Evolutionary conservation across 169 alveolate species (phyloP).

Genomic region (Plasmodium gonderi): DNA sequence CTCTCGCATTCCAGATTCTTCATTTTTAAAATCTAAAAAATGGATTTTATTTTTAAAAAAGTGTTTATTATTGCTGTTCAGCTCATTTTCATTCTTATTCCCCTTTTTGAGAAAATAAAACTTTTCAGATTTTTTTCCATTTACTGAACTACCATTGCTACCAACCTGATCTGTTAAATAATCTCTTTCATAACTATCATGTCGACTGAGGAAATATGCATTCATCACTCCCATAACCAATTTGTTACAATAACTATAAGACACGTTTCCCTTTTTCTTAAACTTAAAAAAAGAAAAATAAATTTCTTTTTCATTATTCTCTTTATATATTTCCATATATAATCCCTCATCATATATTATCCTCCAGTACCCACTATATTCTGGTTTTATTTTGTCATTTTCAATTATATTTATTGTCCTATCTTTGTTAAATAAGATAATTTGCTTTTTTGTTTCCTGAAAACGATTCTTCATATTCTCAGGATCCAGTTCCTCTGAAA

Average conservation of each 20-base stretch:
- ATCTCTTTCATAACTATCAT: not conserved
- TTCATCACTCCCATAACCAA: constrained; percentile 46
- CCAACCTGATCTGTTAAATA: not conserved
- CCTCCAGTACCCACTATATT: constrained; percentile 68
- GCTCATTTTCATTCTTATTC: not conserved
- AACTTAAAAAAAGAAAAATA: constrained; percentile 70
- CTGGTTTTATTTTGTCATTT: not conserved
- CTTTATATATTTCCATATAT: constrained; percentile 42
- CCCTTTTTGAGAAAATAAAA: not conserved
- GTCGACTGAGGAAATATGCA: constrained; percentile 9
- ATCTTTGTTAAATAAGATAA: constrained; percentile 42
- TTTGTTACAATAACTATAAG: constrained; percentile 61
- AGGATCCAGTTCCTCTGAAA: constrained; percentile 26
- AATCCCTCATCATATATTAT: constrained; percentile 67
- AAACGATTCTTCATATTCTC: constrained; percentile 22
- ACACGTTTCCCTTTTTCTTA: not conserved
- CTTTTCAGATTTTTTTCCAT: not conserved
- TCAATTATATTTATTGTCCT: constrained; percentile 44
- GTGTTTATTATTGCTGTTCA: not conserved
- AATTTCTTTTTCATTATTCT: constrained; percentile 24
- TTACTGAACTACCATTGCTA: not conserved
- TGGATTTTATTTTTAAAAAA: not conserved
- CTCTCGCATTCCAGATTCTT: too few relatives aligned
- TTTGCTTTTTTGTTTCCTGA: constrained; percentile 11
- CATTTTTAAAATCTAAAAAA: not conserved